Percentiles rank a stretch among this genome's conserved stretches.
phyloP scores from a whole-genome alignment of 352 stramenopile species.

The Globisporangium viniferum region DNA sequence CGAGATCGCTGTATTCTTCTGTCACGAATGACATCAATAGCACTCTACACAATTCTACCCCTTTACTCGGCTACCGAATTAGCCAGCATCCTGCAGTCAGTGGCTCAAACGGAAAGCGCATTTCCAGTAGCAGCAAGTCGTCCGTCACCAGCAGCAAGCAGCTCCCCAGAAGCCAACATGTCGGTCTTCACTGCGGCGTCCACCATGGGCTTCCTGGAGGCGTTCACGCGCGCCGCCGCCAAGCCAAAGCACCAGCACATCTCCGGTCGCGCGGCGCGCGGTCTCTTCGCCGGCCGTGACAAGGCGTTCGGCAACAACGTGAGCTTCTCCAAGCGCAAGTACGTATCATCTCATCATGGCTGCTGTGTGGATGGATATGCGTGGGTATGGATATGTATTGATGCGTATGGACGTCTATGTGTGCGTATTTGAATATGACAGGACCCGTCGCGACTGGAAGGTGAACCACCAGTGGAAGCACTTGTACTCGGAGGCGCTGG shows the following conservation, averaged over 20 bases:
- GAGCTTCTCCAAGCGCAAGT: constrained; percentile 91
- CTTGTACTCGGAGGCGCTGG: constrained; percentile 88
- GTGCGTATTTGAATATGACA: constrained; percentile 12
- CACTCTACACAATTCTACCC: neutral
- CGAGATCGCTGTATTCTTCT: neutral
- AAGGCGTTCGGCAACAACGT: constrained; percentile 94
- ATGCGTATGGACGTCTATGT: neutral
- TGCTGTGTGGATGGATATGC: neutral
- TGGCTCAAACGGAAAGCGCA: neutral
- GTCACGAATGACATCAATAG: neutral
- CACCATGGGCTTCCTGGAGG: constrained; percentile 54
- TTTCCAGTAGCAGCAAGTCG: neutral
- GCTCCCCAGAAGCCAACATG: constrained; percentile 16
- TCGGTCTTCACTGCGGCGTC: constrained; percentile 35
- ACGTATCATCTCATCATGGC: constrained; percentile 12
- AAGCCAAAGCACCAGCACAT: constrained; percentile 57
- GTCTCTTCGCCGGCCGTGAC: constrained; percentile 93
- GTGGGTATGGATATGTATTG: neutral
- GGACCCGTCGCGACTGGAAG: constrained; percentile 90
- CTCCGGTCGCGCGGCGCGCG: constrained; percentile 71
- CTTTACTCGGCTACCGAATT: neutral
- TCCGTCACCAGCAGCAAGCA: neutral
- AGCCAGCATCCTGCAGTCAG: neutral
- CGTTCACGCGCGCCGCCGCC: constrained; percentile 48
- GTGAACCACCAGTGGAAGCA: constrained; percentile 91